Percentiles rank a stretch among this genome's conserved stretches.
These are phyloP conservation scores for Styphnolobium japonicum DNA, from an alignment of 306 rosid genomes.

Conservation along the genomic window DNA sequence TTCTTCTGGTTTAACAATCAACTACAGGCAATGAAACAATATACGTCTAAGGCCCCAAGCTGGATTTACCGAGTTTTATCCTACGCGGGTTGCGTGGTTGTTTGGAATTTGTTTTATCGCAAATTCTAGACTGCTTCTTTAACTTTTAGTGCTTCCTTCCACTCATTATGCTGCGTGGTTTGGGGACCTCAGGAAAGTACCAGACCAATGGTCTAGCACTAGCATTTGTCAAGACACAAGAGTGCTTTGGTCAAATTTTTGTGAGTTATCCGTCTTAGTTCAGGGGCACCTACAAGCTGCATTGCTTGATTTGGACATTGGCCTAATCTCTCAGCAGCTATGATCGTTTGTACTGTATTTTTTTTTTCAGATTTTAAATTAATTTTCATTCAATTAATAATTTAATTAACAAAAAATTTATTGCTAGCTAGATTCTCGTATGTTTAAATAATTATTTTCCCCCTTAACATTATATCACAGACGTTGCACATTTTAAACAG, in stretches of 20 bases:
- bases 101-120: neutral
- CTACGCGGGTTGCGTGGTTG: neutral
- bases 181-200: neutral
- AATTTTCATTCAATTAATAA: no score
- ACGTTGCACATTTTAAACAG: no score
- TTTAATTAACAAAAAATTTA: no score
- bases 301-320: neutral
- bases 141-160: conserved; percentile 12
- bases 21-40: neutral
- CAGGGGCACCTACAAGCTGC: neutral
- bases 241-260: conserved; percentile 2
- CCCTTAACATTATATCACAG: no score
- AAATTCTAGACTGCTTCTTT: neutral
- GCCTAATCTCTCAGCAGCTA: neutral
- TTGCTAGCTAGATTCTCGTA: no score
- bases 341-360: neutral
- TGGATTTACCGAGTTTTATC: neutral
- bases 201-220: neutral
- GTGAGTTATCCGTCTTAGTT: neutral
- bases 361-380: no score
- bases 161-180: neutral
- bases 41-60: neutral
- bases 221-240: neutral
- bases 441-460: no score
- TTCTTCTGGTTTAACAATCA: neutral